phyloP scores from a whole-genome alignment of 768 basidiomycete species.

The Pluteus cervinus region DNA sequence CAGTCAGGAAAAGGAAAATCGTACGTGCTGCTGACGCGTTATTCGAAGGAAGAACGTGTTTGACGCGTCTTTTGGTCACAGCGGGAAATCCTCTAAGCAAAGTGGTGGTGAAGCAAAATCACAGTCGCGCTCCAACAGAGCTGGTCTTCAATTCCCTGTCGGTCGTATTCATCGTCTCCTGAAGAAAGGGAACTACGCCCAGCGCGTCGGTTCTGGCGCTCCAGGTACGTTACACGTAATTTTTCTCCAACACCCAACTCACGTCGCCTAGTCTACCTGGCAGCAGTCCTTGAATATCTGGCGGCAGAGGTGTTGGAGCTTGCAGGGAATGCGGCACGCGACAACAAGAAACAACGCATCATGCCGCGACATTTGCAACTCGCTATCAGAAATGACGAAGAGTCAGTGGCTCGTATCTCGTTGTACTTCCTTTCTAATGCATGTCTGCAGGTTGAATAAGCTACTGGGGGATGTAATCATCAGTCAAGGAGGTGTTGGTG shows the following conservation, averaged over 20 bases:
- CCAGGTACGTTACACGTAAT: conserved; percentile 38
- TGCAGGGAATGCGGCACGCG: conserved; percentile 36
- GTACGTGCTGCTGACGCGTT: conserved; percentile 21
- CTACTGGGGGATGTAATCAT: conserved; percentile 87
- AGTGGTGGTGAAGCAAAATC: conserved; percentile 37
- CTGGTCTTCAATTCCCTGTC: conserved; percentile 71
- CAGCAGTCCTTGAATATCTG: conserved; percentile 76
- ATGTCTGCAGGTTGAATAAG: conserved; percentile 51
- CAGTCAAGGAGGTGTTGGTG: conserved; percentile 85
- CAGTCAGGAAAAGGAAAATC: conserved; percentile 56
- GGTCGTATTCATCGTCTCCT: conserved; percentile 77
- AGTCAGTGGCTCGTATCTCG: conserved; percentile 38
- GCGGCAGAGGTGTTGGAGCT: conserved; percentile 80
- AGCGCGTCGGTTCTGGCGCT: conserved; percentile 64
- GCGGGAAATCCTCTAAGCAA: too few species aligned
- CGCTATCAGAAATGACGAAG: conserved; percentile 24
- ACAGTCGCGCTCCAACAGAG: conserved; percentile 62
- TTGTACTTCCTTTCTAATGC: not conserved
- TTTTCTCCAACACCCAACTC: not conserved
- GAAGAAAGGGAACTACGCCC: conserved; percentile 68
- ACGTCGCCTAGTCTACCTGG: conserved; percentile 82
- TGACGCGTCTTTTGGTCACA: too few species aligned
- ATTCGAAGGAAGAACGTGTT: conserved; percentile 17
- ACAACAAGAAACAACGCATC: conserved; percentile 35
- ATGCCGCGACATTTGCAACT: conserved; percentile 1